A percentile compares a stretch with the other conserved stretches of the same genome.
Conservation (phyloP, 169 alveolate genomes). For the Plasmodium gallinaceum region DNA sequence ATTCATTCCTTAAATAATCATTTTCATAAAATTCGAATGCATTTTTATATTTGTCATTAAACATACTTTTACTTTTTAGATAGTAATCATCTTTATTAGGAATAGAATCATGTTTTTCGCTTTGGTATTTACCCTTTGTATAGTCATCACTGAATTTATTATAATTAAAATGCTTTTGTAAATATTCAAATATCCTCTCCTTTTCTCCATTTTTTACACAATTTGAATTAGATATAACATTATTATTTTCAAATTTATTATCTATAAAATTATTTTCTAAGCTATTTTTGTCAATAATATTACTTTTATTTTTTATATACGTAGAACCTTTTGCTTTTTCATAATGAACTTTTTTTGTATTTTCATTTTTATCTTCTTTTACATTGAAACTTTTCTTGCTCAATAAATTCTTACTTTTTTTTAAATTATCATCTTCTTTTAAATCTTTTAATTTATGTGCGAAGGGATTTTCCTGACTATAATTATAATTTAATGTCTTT, state of each 20-base stretch:
- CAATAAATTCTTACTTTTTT: neutral
- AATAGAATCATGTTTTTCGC: constrained; percentile 3
- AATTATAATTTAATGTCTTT: too few relatives aligned
- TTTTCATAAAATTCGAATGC: constrained; percentile 12
- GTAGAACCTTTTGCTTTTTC: constrained; percentile 8
- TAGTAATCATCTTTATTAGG: neutral
- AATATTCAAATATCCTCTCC: too few relatives aligned
- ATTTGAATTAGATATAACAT: neutral
- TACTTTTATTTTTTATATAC: constrained; percentile 10
- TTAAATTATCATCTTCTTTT: neutral
- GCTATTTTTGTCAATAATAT: neutral
- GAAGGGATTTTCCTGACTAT: too few relatives aligned
- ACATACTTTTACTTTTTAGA: constrained; percentile 20
- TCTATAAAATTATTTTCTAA: neutral
- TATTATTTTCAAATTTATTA: constrained; percentile 1
- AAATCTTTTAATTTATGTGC: neutral
- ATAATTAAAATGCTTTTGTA: neutral
- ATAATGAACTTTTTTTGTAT: constrained; percentile 2
- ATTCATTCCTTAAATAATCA: constrained; percentile 14
- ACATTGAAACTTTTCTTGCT: neutral
- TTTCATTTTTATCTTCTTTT: too few relatives aligned
- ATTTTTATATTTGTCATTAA: neutral
- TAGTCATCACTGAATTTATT: neutral
- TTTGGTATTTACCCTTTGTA: neutral
- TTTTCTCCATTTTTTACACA: too few relatives aligned